Conservation (phyloP, 192 early-diverging fungal genomes). For the Globomyces pollinis-pini region DNA sequence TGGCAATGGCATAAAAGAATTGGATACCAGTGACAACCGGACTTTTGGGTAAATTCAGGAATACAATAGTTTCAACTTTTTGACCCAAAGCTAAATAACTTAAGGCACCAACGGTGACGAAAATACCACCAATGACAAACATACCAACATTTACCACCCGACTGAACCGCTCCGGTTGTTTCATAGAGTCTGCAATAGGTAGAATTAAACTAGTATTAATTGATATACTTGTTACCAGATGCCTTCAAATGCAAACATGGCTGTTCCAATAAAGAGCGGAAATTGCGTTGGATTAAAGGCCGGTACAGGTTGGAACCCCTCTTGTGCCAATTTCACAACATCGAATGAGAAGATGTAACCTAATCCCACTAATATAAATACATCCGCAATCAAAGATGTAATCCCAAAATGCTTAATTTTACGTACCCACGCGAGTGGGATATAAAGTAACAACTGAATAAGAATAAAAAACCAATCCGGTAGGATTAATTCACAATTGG, state of each 20-base stretch:
- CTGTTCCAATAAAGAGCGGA: conserved; percentile 88
- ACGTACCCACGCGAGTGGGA: conserved; percentile 84
- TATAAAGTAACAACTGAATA: conserved; percentile 65
- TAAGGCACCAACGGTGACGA: conserved; percentile 70
- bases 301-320: conserved; percentile 59
- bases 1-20: conserved; percentile 82
- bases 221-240: conserved; percentile 47
- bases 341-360: conserved; percentile 79
- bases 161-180: conserved; percentile 80
- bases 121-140: conserved; percentile 69
- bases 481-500: conserved; percentile 49
- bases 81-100: conserved; percentile 82
- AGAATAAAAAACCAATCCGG: conserved; percentile 68
- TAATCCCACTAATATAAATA: conserved; percentile 86
- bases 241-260: conserved; percentile 85
- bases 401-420: conserved; percentile 83
- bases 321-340: conserved; percentile 53
- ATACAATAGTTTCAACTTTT: conserved; percentile 76
- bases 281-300: conserved; percentile 75
- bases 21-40: conserved; percentile 66
- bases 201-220: conserved; percentile 56
- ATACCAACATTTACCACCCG: conserved; percentile 72
- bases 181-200: conserved; percentile 83
- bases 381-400: conserved; percentile 81
- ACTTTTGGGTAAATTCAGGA: conserved; percentile 75